These are phyloP conservation scores for Penicillium soppii DNA, from an alignment of 495 filamentous ascomycete genomes.

Conservation along the genomic window DNA sequence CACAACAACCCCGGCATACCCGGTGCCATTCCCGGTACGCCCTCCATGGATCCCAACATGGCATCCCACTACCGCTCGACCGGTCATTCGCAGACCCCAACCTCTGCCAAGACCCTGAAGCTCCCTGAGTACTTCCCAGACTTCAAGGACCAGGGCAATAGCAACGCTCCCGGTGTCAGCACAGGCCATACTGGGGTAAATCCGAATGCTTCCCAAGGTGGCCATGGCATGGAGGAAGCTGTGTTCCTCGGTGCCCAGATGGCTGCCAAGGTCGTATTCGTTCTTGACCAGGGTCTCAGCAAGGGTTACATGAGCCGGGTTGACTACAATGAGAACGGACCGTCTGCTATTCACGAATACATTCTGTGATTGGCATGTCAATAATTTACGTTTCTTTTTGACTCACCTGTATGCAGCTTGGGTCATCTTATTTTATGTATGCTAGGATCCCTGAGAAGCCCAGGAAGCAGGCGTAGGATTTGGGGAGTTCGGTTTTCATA, in stretches of 20 bases:
- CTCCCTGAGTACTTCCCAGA: constrained; percentile 88
- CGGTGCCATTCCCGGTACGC: constrained; percentile 34
- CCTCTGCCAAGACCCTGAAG: constrained; percentile 73
- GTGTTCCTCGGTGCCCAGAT: constrained; percentile 80
- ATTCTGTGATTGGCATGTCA: constrained; percentile 22
- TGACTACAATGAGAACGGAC: constrained; percentile 79
- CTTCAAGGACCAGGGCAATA: constrained; percentile 77
- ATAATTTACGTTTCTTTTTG: constrained; percentile 2
- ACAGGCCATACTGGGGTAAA: constrained; percentile 11
- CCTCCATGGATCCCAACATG: constrained; percentile 34
- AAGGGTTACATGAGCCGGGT: constrained; percentile 72
- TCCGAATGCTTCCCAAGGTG: constrained; percentile 15
- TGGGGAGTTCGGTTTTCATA: constrained; percentile 24
- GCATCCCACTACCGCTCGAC: constrained; percentile 58
- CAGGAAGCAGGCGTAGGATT: constrained; percentile 22
- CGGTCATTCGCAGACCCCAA: constrained; percentile 84
- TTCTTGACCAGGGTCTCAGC: constrained; percentile 66
- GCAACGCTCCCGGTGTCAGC: constrained; percentile 38
- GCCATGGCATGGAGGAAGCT: constrained; percentile 62
- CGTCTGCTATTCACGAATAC: constrained; percentile 64
- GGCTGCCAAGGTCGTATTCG: constrained; percentile 71
- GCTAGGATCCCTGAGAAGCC: constrained; percentile 26
- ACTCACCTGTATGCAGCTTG: neutral
- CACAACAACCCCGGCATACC: constrained; percentile 57
- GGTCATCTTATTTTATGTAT: constrained; percentile 14